These are phyloP conservation scores for Retiboletus flavoniger DNA, from an alignment of 1,284 basidiomycete genomes.

Conservation along the genomic window DNA sequence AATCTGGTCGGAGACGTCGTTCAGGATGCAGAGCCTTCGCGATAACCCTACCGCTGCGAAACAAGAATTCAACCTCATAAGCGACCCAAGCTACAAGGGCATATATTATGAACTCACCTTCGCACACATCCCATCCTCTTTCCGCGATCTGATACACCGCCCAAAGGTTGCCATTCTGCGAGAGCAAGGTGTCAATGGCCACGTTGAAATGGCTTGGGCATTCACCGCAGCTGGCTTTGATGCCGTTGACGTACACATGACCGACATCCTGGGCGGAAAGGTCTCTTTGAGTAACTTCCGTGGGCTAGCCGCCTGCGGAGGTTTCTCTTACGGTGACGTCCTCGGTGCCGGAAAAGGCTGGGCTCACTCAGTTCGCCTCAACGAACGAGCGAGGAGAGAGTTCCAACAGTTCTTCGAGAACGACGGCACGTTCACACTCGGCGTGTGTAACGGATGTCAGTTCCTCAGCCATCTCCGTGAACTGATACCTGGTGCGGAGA, in stretches of 20 bases:
- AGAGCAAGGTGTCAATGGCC: constrained; percentile 98
- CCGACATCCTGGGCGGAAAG: constrained; percentile 82
- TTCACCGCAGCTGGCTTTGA: constrained; percentile 93
- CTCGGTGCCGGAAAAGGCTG: constrained; percentile 97
- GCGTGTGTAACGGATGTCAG: constrained; percentile 98
- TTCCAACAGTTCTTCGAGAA: constrained; percentile 84
- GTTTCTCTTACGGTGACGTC: constrained; percentile 99
- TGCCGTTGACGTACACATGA: constrained; percentile 97
- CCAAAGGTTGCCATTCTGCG: constrained; percentile 95
- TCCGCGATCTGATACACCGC: constrained; percentile 42
- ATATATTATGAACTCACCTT: constrained; percentile 79
- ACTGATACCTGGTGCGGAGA: constrained; percentile 82
- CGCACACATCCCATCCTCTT: constrained; percentile 41
- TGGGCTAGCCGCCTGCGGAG: constrained; percentile 94
- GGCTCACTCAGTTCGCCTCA: constrained; percentile 91
- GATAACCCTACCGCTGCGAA: constrained; percentile 80
- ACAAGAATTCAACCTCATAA: constrained; percentile 84
- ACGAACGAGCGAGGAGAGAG: constrained; percentile 69
- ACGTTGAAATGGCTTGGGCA: constrained; percentile 98
- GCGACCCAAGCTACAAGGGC: constrained; percentile 61
- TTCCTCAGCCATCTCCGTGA: constrained; percentile 87
- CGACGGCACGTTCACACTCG: constrained; percentile 83
- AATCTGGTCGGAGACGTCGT: constrained; percentile 94
- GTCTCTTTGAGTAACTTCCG: constrained; percentile 70
- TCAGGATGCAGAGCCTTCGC: constrained; percentile 85